Evolutionary conservation across 352 stramenopile genomes (phyloP), one percentile per base, ranked within the genome.

Genomic region (Globisporangium orthogonon): DNA sequence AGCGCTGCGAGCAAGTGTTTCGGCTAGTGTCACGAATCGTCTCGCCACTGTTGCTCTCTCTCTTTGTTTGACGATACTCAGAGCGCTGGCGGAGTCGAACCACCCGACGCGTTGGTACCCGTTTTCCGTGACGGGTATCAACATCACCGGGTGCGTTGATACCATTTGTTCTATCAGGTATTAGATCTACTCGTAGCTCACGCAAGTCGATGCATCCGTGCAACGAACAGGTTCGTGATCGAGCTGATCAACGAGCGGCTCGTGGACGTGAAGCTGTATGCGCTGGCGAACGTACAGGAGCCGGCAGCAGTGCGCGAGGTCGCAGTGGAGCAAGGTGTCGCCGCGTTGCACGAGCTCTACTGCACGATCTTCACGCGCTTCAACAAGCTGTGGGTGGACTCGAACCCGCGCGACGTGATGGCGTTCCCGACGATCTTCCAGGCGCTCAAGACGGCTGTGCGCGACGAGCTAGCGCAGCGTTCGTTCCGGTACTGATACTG

Each of bases 31-130:
- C n/a, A n/a, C n/a, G n/a, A n/a, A n/a, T n/a, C n/a, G n/a, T n/a
- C n/a, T n/a, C n/a, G n/a, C n/a, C n/a, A n/a, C n/a, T n/a, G n/a
- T n/a, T n/a, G n/a, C 39, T 45, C 9, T 15, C 1, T 7, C 49
- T 17, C 7, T 7, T 28, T 45, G 2, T 46, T 7, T 49, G 18
- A 30, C 11, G 10, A 18, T 47, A n/a, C 54, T 13, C 45, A 94
- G 85, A 30, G 81, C 82, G 0, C 59, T 94, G 40, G 74, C 78
- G 11, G 83, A 94, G 56, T 92, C 85, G 15, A 93, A 91, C 54
- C 85, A 94, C 52, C 85, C 78, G 39, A 91, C 79, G 29, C 74
- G 81, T 14, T 94, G 85, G 85, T 94, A 94, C 55, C 85, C 85
- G 40, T 94, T 94, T 53, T 76, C 83, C 7, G 79, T 92, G 10